Conservation (phyloP, 2,329 filamentous ascomycete genomes). For the Aspergillus udagawae region DNA sequence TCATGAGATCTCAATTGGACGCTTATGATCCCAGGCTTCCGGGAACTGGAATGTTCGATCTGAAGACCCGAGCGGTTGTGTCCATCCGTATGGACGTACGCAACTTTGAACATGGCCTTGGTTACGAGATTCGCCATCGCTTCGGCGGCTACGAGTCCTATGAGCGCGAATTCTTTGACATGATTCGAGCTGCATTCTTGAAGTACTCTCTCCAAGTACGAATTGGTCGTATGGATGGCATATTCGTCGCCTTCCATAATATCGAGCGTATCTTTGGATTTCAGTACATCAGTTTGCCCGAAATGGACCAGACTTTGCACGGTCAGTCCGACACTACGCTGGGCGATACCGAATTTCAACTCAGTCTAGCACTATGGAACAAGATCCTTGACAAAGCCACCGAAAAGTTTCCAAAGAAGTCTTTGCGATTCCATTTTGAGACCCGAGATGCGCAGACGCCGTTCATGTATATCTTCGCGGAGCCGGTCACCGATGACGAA, state of each 20-base stretch:
- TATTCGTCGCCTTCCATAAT: slow-evolving; percentile 96
- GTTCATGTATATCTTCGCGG: slow-evolving; percentile 85
- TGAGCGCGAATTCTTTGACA: slow-evolving; percentile 93
- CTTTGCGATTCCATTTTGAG: slow-evolving; percentile 78
- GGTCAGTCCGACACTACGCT: slow-evolving; percentile 63
- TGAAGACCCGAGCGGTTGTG: slow-evolving; percentile 91
- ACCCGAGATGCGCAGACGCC: slow-evolving; percentile 59
- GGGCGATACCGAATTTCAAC: slow-evolving; percentile 80
- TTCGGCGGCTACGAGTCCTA: slow-evolving; percentile 84
- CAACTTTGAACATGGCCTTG: slow-evolving; percentile 68
- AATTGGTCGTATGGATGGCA: slow-evolving; percentile 97
- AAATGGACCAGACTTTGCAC: slow-evolving; percentile 91
- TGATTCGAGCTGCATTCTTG: slow-evolving; percentile 89
- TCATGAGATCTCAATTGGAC: slow-evolving; percentile 94
- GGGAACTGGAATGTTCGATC: slow-evolving; percentile 88
- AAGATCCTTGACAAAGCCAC: slow-evolving; percentile 73
- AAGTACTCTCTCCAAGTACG: slow-evolving; percentile 97
- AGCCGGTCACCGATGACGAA: slow-evolving; percentile 71
- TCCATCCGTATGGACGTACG: slow-evolving; percentile 82
- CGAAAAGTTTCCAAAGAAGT: slow-evolving; percentile 66
- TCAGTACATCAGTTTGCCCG: slow-evolving; percentile 80
- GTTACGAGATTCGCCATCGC: slow-evolving; percentile 77
- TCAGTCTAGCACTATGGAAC: slow-evolving; percentile 76
- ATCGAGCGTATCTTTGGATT: slow-evolving; percentile 94
- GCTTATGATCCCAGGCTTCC: slow-evolving; percentile 81